Conservation (phyloP, 179 eudicot genomes). For the Patellifolia procumbens region DNA sequence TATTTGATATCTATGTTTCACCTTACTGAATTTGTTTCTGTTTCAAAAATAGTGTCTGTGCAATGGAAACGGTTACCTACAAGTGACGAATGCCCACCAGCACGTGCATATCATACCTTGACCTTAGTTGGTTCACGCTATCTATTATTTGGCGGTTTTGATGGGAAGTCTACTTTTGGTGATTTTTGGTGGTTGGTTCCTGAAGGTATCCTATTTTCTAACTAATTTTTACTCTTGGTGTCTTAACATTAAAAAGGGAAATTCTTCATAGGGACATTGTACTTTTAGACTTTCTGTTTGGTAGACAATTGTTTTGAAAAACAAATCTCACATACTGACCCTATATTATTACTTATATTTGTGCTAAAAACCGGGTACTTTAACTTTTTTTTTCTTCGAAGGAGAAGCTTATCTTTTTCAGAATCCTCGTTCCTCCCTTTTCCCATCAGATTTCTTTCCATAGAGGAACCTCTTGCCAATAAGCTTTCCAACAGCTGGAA, state of each 20-base stretch:
- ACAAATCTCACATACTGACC: no score
- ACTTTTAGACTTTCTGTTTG: no score
- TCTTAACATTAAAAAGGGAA: not conserved
- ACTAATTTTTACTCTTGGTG: not conserved
- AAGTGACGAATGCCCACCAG: constrained; percentile 76
- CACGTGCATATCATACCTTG: constrained; percentile 92
- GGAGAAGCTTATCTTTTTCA: no score
- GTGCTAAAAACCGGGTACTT: no score
- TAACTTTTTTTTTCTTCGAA: no score
- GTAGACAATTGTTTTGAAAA: no score
- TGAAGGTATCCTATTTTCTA: constrained; percentile 61
- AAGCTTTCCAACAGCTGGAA: no score
- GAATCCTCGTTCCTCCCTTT: no score
- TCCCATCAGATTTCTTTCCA: no score
- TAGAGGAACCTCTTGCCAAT: no score
- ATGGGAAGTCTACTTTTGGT: constrained; percentile 92
- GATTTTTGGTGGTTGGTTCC: constrained; percentile 99
- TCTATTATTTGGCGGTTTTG: constrained; percentile 92
- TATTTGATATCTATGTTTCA: not conserved
- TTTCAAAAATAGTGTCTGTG: constrained; percentile 54
- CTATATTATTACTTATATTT: no score
- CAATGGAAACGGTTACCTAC: constrained; percentile 91
- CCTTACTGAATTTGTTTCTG: not conserved
- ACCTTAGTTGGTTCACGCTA: constrained; percentile 72
- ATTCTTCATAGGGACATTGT: no score